Evolutionary conservation across 345 rosid species (phyloP), one percentile per base, ranked within the genome.

Genomic region (Eucalyptus polyanthemos): DNA sequence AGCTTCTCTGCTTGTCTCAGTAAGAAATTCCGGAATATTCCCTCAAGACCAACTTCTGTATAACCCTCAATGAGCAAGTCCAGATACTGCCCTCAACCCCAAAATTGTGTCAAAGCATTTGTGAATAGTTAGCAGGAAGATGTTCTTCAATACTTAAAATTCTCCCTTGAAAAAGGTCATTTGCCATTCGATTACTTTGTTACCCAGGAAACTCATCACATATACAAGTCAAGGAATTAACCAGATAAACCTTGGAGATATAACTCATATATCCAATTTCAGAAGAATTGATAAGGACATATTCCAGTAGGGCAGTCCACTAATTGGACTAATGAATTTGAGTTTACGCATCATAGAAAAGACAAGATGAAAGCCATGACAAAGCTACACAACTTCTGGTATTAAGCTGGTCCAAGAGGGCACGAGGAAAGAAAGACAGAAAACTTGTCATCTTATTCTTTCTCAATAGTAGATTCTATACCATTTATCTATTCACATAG

Each of bases 401-500:
- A 76, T 11, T 37, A 19, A 76, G 81, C 81, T 19, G 45, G 44
- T 37, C 81, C 12, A 19, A 72, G 45, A 72, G 83, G 27, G n/a
- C 47, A 50, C 27, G 4, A 31, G 42, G 51, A 56, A 86, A 25
- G 11, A 19, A 86, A 56, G 47, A 86, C 16, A 27, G 65, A 22
- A 53, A 60, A 34, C 58, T 86, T 15, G 42, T 21, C 45, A 72
- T 37, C 83, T 76, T 76, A 76, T 86, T 86, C 60, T 86, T 27
- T 53, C 60, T n/a, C 27, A 29, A 93, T 93, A 95, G 95, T 91
- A 92, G 92, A 91, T 92, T 92, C 94, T 96, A 94, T 97, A 93
- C 94, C 95, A 92, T 92, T 94, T 95, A 93, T 95, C 92, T 96
- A 97, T 95, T 95, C 95, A 95, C 97, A 96, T 87, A 92, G 92